A percentile compares a stretch with the other conserved stretches of the same genome.
phyloP scores from a whole-genome alignment of 352 stramenopile genomes.

The Blastocystis sp. region DNA sequence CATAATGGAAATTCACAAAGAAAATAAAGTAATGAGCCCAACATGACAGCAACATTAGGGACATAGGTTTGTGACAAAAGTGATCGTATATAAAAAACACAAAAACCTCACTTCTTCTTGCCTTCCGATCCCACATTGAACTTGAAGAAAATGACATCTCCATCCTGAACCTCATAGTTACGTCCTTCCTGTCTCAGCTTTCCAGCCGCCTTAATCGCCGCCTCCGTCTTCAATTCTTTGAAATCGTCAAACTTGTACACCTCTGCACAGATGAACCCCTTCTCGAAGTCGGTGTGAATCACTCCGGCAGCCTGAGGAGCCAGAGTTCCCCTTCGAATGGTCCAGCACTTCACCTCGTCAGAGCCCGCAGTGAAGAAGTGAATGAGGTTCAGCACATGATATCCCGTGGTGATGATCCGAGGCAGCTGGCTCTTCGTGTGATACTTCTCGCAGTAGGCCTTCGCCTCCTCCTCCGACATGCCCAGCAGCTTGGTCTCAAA shows the following conservation, averaged over 20 bases:
- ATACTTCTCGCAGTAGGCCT: slow-evolving; percentile 64
- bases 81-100: slow-evolving; percentile 72
- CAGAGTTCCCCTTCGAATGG: slow-evolving; percentile 84
- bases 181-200: slow-evolving; percentile 82
- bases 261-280: slow-evolving; percentile 94
- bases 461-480: slow-evolving; percentile 65
- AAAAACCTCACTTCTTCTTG: slow-evolving; percentile 73
- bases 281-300: slow-evolving; percentile 99
- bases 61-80: not conserved
- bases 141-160: slow-evolving; percentile 84
- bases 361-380: slow-evolving; percentile 97
- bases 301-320: slow-evolving; percentile 93
- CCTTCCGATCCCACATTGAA: slow-evolving; percentile 73
- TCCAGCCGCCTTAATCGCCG: slow-evolving; percentile 76
- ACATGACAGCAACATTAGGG: not conserved
- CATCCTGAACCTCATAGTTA: slow-evolving; percentile 79
- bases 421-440: slow-evolving; percentile 82
- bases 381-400: slow-evolving; percentile 92
- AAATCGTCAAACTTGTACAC: slow-evolving; percentile 79
- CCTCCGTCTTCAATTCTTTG: slow-evolving; percentile 71
- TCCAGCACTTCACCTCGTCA: slow-evolving; percentile 97
- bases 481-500: slow-evolving; percentile 87
- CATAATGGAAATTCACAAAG: not conserved
- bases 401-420: slow-evolving; percentile 92
- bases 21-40: not conserved